Evolutionary conservation across 1,284 basidiomycete genomes (phyloP), one percentile per base, ranked within the genome.

Genomic region (Neonothopanus nambi): DNA sequence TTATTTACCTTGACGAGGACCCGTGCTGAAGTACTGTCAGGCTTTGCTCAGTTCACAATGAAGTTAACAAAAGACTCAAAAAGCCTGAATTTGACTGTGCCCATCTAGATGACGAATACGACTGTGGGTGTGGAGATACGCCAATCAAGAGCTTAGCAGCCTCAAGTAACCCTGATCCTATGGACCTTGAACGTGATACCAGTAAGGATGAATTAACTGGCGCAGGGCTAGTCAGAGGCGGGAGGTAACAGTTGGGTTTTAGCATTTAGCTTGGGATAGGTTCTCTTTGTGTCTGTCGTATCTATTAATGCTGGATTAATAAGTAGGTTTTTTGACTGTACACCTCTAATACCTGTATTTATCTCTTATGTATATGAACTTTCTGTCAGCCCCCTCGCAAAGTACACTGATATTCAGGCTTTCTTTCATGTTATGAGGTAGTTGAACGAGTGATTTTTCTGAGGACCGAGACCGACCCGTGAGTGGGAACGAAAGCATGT

Each of bases 41-140:
- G 87, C 70, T 93, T 37, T 99, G 96, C 69, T 76, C 81, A 43
- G 71, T 98, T 3, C 96, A 99, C 70, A 99, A 99, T 67, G 75
- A 86, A 64, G 93, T 99, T 44, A 99, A 98, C 67, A 78, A 75
- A 35, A 85, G 95, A 9, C 76, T 99, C 2, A 73, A 83, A 30
- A 98, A 99, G 70, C 80, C 85, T 0, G 78, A 83, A 52, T 99
- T 98, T 60, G 94, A 98, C 66, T 99, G 96, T 67, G 82, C 89
- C 2, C 85, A 91, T 61, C 78, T 98, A 1, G 93, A 96, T 61
- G 84, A 81, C 40, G 87, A 87, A 49, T 97, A 97, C 59, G 94
- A 97, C 63, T 97, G 95, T 70, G 95, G 95, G 1, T 97, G 95
- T 65, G 93, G 90, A 1, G 88, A 89, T 57, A 71, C 67, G 39